These are phyloP conservation scores for Talaromyces sp. DNA, from an alignment of 2,329 filamentous ascomycete species.

Conservation along the genomic window DNA sequence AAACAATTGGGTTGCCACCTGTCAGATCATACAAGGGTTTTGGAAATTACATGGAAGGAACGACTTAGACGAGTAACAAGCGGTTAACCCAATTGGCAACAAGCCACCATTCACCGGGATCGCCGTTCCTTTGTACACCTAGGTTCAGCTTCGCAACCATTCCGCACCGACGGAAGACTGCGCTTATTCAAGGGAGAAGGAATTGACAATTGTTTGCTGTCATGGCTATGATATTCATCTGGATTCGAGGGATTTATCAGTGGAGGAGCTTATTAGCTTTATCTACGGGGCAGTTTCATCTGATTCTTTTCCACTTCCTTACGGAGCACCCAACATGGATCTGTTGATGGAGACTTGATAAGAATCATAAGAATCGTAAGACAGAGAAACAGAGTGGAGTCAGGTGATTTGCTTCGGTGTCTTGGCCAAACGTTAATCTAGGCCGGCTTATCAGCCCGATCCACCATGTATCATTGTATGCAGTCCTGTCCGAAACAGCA, in stretches of 20 bases:
- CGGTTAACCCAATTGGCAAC: not conserved
- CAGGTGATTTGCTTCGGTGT: not conserved
- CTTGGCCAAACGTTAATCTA: not conserved
- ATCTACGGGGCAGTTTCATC: conserved; percentile 7
- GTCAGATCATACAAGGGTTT: not conserved
- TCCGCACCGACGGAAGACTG: not conserved
- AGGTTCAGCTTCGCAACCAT: not conserved
- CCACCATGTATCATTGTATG: too few relatives aligned
- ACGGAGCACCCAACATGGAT: not conserved
- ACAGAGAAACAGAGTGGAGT: not conserved
- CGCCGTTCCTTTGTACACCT: not conserved
- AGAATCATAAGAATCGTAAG: not conserved
- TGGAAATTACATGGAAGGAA: not conserved
- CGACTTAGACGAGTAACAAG: not conserved
- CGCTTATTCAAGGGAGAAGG: not conserved
- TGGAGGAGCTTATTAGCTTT: not conserved
- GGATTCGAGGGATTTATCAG: not conserved
- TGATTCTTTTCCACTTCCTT: too few relatives aligned
- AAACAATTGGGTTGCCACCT: not conserved
- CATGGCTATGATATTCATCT: not conserved
- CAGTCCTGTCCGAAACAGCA: not conserved
- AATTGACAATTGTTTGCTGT: conserved; percentile 12
- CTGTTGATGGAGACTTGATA: not conserved
- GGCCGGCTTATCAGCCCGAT: not conserved
- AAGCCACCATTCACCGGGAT: not conserved